Evolutionary conservation across 805 yeast species (phyloP), one percentile per base, ranked within the genome.

Genomic region (Aciculoconidium aculeatum): DNA sequence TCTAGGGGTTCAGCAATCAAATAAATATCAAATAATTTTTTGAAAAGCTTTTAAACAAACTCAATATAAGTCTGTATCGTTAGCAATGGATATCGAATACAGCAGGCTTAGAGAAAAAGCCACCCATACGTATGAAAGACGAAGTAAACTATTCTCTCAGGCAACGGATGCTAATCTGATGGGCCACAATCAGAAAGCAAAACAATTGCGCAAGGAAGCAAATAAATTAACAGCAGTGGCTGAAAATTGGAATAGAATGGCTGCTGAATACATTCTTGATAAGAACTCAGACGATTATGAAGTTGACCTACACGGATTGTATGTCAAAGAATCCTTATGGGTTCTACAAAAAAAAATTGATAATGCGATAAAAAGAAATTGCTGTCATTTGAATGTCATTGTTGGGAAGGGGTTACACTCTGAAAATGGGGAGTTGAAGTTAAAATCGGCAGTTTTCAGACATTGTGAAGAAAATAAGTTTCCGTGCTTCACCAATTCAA

Each of bases 391-490:
- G 21, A 74, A 76, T 39, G 90, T 86, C 13, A 87, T 88, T 52
- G 96, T 86, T 6, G 97, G 97, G 6, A 88, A 90, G 55, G 97
- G 96, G 7, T 49, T 76, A 21, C 97, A 88, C 51, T 84, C 95
- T 1, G 66, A 69, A 28, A 65, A 75, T 40, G 94, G 94, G 10
- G 72, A 84, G 29, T 87, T 95, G 22, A 88, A 87, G 53, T 57
- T 88, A 42, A 83, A 80, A 52, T 96, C 96, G 2, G 95, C 96
- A 0, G 75, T 87, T 11, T 90, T 84, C 47, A 70, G 74, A 28
- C 57, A 84, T 47, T 86, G 95, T 55, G 49, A 59, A 18, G 80
- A 83, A 41, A 73, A 80, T 21, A 61, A 73, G 12, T 66, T 88
- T 39, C 69, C 56, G 14, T 72, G 71, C 39, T 65, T 73, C 42